Percentiles rank a stretch among this genome's conserved stretches.
Conservation (phyloP, 495 filamentous ascomycete genomes). For the Lentithecium fluviatile region DNA sequence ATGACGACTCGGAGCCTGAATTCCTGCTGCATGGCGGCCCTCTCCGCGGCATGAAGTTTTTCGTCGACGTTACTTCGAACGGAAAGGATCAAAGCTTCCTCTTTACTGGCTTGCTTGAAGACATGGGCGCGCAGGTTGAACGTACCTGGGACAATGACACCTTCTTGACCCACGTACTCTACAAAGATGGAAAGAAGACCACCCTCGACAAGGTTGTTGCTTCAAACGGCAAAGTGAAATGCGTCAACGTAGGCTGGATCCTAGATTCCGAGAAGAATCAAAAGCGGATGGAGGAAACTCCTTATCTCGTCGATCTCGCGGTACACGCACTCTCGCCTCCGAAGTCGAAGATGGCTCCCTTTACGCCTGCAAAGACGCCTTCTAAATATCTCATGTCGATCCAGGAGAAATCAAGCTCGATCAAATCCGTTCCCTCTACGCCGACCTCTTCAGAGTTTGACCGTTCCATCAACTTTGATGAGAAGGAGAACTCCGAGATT, state of each 20-base stretch:
- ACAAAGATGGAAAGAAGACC: slow-evolving; percentile 84
- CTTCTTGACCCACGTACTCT: slow-evolving; percentile 92
- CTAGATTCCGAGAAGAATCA: slow-evolving; percentile 34
- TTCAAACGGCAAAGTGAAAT: slow-evolving; percentile 63
- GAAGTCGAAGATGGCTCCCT: neutral
- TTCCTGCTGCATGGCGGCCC: slow-evolving; percentile 6
- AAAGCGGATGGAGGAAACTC: slow-evolving; percentile 26
- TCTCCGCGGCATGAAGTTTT: slow-evolving; percentile 68
- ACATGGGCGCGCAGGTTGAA: slow-evolving; percentile 83
- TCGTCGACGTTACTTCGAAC: slow-evolving; percentile 87
- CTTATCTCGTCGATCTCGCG: slow-evolving; percentile 25
- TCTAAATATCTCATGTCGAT: neutral
- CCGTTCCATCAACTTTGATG: neutral
- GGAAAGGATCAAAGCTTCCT: slow-evolving; percentile 76
- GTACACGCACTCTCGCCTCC: neutral
- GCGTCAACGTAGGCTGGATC: slow-evolving; percentile 34
- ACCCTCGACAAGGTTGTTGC: slow-evolving; percentile 85
- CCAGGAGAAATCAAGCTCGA: neutral
- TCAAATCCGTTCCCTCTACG: neutral
- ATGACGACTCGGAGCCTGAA: neutral
- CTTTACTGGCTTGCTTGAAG: slow-evolving; percentile 75
- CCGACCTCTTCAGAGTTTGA: neutral
- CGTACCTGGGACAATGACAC: slow-evolving; percentile 73
- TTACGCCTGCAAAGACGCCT: slow-evolving; percentile 1
- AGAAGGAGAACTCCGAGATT: neutral